Percentiles rank a stretch among this genome's conserved stretches.
phyloP scores from a whole-genome alignment of 805 yeast species.

The Yamadazyma phyllophila region DNA sequence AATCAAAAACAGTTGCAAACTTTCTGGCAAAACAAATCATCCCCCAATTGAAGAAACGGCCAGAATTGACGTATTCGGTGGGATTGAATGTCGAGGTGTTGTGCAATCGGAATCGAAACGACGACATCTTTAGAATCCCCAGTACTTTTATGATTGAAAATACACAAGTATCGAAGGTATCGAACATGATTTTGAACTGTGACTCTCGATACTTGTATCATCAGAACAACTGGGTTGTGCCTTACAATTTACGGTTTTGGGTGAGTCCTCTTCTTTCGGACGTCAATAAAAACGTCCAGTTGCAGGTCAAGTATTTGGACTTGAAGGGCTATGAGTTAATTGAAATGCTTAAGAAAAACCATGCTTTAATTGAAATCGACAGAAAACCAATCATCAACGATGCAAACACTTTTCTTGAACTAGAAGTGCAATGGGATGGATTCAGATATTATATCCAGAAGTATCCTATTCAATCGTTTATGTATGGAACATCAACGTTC shows the following conservation, averaged over 20 bases:
- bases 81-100: constrained; percentile 22
- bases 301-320: constrained; percentile 5
- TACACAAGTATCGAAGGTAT: neutral
- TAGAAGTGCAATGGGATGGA: constrained; percentile 41
- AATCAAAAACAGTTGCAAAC: neutral
- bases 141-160: constrained; percentile 4
- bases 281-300: constrained; percentile 14
- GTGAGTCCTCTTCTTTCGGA: constrained; percentile 29
- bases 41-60: constrained; percentile 11
- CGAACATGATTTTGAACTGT: constrained; percentile 25
- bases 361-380: neutral
- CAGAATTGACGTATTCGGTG: constrained; percentile 19
- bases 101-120: constrained; percentile 21
- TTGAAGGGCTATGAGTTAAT: constrained; percentile 2
- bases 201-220: constrained; percentile 29
- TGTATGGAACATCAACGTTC: constrained; percentile 36
- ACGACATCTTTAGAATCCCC: constrained; percentile 15
- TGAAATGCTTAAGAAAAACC: neutral
- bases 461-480: constrained; percentile 29
- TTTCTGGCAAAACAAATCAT: neutral
- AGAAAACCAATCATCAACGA: constrained; percentile 16
- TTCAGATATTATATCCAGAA: constrained; percentile 39
- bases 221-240: constrained; percentile 30
- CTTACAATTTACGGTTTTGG: constrained; percentile 37
- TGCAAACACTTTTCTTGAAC: constrained; percentile 14